Evolutionary conservation across 2,329 filamentous ascomycete species (phyloP).

Genomic region (Balansia obtecta): DNA sequence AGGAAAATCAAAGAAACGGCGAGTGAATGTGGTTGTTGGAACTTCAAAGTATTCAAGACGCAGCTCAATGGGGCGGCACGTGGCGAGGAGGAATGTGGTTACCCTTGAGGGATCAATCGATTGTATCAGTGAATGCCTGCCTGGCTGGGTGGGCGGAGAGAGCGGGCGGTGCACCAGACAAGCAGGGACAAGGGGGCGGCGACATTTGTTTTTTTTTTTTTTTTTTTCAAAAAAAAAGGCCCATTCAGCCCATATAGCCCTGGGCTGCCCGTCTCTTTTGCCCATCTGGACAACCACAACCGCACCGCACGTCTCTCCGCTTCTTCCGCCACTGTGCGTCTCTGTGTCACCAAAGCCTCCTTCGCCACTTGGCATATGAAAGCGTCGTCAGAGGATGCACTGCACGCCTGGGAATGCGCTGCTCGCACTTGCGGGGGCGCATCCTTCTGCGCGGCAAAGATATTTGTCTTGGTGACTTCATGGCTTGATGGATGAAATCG

Average conservation of each 20-base stretch:
- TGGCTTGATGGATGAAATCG: neutral
- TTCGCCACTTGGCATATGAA: neutral
- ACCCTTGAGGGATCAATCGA: conserved; percentile 1
- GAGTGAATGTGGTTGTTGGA: neutral
- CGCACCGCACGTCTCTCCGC: neutral
- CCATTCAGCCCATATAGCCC: conserved; percentile 23
- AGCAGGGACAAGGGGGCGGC: conserved; percentile 18
- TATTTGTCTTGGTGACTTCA: neutral
- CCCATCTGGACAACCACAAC: conserved; percentile 3
- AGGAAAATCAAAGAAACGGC: conserved; percentile 2
- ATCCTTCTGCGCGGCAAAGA: neutral
- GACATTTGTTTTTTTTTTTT: too few species aligned
- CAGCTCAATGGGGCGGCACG: conserved; percentile 3
- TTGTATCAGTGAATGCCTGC: too few species aligned
- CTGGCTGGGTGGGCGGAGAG: too few species aligned
- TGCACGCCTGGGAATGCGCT: neutral
- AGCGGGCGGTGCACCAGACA: neutral
- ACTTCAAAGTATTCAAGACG: neutral
- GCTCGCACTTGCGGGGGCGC: neutral
- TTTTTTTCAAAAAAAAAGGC: too few species aligned
- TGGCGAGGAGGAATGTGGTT: conserved; percentile 1
- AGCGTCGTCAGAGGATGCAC: neutral
- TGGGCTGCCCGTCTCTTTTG: conserved; percentile 29
- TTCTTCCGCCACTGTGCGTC: neutral
- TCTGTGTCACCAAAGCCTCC: neutral